Evolutionary conservation across 2,329 filamentous ascomycete species (phyloP).

Genomic region (Cytospora chrysosperma): DNA sequence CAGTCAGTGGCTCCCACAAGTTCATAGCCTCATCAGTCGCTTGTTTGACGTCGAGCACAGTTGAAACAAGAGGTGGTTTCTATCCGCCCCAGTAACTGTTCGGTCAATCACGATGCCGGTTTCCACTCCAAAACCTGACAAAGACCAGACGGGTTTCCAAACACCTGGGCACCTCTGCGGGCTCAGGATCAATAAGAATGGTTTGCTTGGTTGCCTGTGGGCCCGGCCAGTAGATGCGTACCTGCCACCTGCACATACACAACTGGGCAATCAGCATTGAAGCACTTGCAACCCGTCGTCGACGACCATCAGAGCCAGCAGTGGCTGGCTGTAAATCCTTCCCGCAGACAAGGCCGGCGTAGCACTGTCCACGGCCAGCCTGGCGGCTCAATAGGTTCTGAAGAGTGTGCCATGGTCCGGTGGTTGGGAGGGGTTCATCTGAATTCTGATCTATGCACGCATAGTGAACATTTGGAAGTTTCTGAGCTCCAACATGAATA

Average conservation of each 20-base stretch:
- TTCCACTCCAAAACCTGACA: constrained; percentile 3
- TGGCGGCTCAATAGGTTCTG: no score
- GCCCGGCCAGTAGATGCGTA: not conserved
- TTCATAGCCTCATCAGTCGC: constrained; percentile 23
- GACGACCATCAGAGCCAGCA: not conserved
- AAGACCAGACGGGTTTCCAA: constrained; percentile 6
- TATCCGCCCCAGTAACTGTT: constrained; percentile 13
- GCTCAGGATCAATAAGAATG: not conserved
- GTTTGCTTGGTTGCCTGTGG: not conserved
- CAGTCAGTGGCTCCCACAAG: constrained; percentile 6
- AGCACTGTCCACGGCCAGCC: not conserved
- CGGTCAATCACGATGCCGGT: constrained; percentile 7
- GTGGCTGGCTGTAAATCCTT: not conserved
- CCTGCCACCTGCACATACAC: no score
- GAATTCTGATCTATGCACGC: no score
- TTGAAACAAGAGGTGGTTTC: constrained; percentile 39
- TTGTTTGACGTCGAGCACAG: constrained; percentile 31
- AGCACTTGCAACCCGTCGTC: no score
- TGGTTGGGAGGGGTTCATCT: no score
- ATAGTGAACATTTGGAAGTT: not conserved
- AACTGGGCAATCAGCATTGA: no score
- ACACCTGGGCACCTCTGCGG: not conserved
- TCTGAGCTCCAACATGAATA: not conserved
- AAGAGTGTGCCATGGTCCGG: no score
- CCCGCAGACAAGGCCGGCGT: not conserved